phyloP scores from a whole-genome alignment of 148 eudicot species.

The Diospyros kaki region DNA sequence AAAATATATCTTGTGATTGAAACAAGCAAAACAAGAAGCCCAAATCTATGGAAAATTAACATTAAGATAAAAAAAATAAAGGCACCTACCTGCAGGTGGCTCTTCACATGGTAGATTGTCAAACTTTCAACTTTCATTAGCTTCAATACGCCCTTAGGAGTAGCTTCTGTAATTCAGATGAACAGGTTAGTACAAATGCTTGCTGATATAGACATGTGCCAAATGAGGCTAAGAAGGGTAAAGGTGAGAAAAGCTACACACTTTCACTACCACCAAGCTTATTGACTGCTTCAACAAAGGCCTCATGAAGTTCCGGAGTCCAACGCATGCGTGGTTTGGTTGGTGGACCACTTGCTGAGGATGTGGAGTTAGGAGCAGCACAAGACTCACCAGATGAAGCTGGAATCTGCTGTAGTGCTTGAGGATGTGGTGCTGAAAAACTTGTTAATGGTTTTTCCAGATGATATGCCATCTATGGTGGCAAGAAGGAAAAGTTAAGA shows the following conservation, averaged over 20 bases:
- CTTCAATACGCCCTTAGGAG: slow-evolving; percentile 92
- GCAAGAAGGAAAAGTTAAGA: slow-evolving; percentile 10
- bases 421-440: slow-evolving; percentile 30
- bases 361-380: slow-evolving; percentile 37
- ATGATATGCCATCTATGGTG: slow-evolving; percentile 28
- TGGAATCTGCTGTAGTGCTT: slow-evolving; percentile 43
- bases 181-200: neutral
- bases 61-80: slow-evolving; percentile 18
- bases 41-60: neutral
- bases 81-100: slow-evolving; percentile 81
- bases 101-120: slow-evolving; percentile 95
- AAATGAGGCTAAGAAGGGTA: neutral
- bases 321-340: slow-evolving; percentile 90
- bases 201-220: neutral
- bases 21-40: neutral
- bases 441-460: slow-evolving; percentile 30
- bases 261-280: slow-evolving; percentile 94
- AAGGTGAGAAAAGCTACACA: slow-evolving; percentile 20
- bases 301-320: slow-evolving; percentile 96
- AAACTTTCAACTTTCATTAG: slow-evolving; percentile 82
- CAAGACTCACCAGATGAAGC: slow-evolving; percentile 45
- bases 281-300: slow-evolving; percentile 86
- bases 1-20: slow-evolving; percentile 8
- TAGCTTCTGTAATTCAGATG: slow-evolving; percentile 60
- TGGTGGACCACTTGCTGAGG: slow-evolving; percentile 43